A percentile compares a stretch with the other conserved stretches of the same genome.
Evolutionary conservation across 495 filamentous ascomycete species (phyloP).

Genomic region (Cercophora sp.): DNA sequence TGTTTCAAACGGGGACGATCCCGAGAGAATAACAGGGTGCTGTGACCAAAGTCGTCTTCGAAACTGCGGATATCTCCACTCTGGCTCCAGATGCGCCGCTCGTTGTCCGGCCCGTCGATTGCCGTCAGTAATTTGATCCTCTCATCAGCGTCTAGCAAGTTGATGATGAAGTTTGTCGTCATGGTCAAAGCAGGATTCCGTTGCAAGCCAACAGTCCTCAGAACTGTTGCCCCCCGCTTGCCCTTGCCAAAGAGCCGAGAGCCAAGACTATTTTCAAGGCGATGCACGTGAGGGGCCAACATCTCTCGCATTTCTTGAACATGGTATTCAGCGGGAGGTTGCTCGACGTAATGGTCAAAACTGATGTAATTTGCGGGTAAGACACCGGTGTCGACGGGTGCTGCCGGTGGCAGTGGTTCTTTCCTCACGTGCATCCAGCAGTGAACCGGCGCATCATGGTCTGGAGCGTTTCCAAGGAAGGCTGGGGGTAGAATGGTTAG

Average conservation of each 20-base stretch:
- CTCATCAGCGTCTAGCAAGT: not conserved
- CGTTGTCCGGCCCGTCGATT: not conserved
- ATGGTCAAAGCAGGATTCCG: no score
- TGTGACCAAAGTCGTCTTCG: not conserved
- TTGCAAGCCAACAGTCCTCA: not conserved
- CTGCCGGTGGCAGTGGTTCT: not conserved
- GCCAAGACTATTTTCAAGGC: not conserved
- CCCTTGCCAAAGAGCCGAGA: not conserved
- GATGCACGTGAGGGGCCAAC: not conserved
- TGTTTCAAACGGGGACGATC: not conserved
- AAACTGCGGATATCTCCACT: not conserved
- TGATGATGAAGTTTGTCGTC: not conserved
- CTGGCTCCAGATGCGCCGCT: not conserved
- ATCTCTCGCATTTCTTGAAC: not conserved
- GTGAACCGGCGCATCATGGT: not conserved
- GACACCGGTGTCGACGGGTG: not conserved
- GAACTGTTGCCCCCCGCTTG: not conserved
- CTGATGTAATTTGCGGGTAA: not conserved
- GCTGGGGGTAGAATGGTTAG: not conserved
- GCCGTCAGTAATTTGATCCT: not conserved
- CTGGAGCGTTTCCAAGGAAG: no score
- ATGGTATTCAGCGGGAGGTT: not conserved
- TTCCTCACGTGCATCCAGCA: not conserved
- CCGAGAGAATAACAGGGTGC: not conserved
- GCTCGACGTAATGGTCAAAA: not conserved